Evolutionary conservation across 139 green algal species (phyloP), one percentile per base, ranked within the genome.

Genomic region (Pleodorina starrii): DNA sequence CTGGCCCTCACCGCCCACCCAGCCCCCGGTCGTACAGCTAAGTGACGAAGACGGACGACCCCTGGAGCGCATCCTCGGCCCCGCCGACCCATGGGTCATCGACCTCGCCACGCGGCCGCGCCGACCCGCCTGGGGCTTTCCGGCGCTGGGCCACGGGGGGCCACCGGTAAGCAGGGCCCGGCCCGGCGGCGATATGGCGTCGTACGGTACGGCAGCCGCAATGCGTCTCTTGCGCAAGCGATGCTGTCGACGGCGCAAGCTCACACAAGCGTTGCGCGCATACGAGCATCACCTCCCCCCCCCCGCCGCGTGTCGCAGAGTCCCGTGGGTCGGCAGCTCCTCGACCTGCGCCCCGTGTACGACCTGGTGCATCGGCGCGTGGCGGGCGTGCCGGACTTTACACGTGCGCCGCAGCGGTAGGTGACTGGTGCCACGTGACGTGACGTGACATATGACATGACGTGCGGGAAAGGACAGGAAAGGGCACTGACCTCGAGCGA

Each of bases 81-180:
- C 43, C 2, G 36, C 51, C 36, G 78, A 91, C 66, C 87, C 87
- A 35, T 91, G 87, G 87, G 66, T 7, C 71, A 48, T 91, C 63
- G 77, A 91, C 35, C 44, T 48, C 9, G 77, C 77, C 23, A 71
- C 48, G 7, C 87, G 78, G 12, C 46, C 23, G 35, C 66, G 77
- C 51, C 60, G 82, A 16, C 87, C 87, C 21, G 87, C 87, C 16
- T 91, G 87, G 87, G 44, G 36, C 59, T 87, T 91, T 43, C 46
- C 48, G 9, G 21, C 44, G 10, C 32, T 72, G 38, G 83, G 83
- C 7, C 83, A 80, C 63, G 19, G 25, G 42, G 63, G 35, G n/a
- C n/a, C n/a, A n/a, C n/a, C n/a, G n/a, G n/a, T n/a, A n/a, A n/a
- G n/a, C n/a, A n/a, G n/a, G n/a, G n/a, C n/a, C n/a, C n/a, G n/a